Percentiles rank a stretch among this genome's conserved stretches.
Conservation (phyloP, 139 green algal genomes). For the Closterium sp. region DNA sequence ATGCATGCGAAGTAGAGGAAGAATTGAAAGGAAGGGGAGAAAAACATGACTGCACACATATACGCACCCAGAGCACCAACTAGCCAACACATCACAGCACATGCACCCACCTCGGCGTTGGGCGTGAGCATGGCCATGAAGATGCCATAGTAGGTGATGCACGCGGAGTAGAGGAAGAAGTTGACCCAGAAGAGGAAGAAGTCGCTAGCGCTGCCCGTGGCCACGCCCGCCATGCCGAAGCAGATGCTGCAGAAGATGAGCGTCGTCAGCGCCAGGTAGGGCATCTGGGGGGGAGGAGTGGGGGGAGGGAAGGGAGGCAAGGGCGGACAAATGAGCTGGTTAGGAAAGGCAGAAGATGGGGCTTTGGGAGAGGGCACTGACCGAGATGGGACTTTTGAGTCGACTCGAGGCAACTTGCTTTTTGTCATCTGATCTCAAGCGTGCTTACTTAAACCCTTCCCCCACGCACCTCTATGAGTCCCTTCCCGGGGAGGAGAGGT, state of each 20-base stretch:
- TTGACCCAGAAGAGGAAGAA: constrained; percentile 37
- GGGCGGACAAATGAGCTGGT: not conserved
- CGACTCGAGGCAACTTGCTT: too few relatives aligned
- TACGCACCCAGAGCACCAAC: not conserved
- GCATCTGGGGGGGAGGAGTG: not conserved
- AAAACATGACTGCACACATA: constrained; percentile 7
- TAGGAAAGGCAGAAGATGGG: too few relatives aligned
- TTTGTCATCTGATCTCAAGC: too few relatives aligned
- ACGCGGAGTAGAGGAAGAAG: constrained; percentile 25
- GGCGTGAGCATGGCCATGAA: constrained; percentile 32
- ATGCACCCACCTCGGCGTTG: constrained; percentile 19
- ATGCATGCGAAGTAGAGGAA: constrained; percentile 9
- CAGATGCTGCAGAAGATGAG: constrained; percentile 32
- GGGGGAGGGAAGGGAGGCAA: not conserved
- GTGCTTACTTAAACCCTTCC: too few relatives aligned
- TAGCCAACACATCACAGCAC: not conserved
- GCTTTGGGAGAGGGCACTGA: too few relatives aligned
- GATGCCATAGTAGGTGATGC: constrained; percentile 35
- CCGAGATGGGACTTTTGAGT: too few relatives aligned
- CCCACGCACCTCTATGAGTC: too few relatives aligned
- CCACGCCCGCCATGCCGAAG: constrained; percentile 24
- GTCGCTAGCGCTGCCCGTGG: not conserved
- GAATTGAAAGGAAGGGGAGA: constrained; percentile 25
- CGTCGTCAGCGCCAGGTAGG: constrained; percentile 23
- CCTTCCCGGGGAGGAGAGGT: too few relatives aligned